Evolutionary conservation across 108 stramenopile genomes (phyloP).

Genomic region (Schizochytrium sp.): DNA sequence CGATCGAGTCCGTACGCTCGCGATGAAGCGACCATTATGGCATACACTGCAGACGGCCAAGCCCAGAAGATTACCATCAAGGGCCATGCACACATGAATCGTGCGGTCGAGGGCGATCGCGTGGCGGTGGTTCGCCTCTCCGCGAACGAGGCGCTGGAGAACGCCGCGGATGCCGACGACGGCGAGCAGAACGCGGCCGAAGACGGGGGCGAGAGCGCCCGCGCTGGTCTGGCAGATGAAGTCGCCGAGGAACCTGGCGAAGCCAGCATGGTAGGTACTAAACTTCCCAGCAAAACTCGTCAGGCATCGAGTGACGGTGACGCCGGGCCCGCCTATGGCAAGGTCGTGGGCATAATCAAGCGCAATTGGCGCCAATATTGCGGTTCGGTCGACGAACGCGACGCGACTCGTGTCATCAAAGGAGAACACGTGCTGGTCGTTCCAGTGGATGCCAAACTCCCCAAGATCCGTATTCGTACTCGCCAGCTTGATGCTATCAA

Average conservation of each 20-base stretch:
- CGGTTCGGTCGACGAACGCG: constrained; percentile 58
- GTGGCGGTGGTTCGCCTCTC: constrained; percentile 63
- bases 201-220: constrained; percentile 45
- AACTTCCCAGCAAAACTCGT: background rate
- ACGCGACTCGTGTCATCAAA: background rate
- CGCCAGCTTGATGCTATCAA: constrained; percentile 62
- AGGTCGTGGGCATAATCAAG: constrained; percentile 73
- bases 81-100: constrained; percentile 63
- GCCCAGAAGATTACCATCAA: constrained; percentile 22
- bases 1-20: constrained; percentile 21
- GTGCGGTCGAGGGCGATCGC: constrained; percentile 89
- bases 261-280: background rate
- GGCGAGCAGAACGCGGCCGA: background rate
- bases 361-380: constrained; percentile 68
- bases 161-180: constrained; percentile 8
- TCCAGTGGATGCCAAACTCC: constrained; percentile 73
- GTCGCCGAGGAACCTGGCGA: constrained; percentile 35
- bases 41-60: background rate
- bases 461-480: constrained; percentile 68
- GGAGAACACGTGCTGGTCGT: constrained; percentile 60
- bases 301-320: background rate
- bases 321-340: constrained; percentile 32
- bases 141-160: constrained; percentile 18
- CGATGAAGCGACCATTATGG: constrained; percentile 33
- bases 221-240: constrained; percentile 44